Base-by-base conservation (phyloP, 2,329 filamentous ascomycete species). In the Penicillium sp. region DNA sequence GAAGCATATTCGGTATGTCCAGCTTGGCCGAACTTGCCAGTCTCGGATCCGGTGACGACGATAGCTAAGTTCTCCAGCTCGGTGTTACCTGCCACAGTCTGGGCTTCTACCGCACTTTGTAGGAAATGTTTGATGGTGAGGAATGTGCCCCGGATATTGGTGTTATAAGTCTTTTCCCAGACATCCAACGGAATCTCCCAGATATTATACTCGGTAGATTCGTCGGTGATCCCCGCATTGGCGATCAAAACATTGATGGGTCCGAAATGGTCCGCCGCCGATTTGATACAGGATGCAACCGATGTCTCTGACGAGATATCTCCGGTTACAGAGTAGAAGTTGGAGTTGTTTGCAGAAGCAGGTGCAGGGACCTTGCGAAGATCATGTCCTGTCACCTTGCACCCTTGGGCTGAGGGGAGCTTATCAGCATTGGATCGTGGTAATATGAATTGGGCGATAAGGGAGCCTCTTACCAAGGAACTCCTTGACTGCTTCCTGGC, bases 81-180 rank as follows among this genome's bases (percentile, higher is more conserved):
- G 36, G 68, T 67, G 31, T 37, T 43, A 1, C 75, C 73, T 2
- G 68, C 63, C 2, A 59, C 61, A 22, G 77, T 65, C 61, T 84
- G 82, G 2, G 68, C 59, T 4, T 66, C 60, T 14, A 78, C 74
- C 0, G 81, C 78, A 1, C 72, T 70, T 35, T 72, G 77, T 6
- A 85, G 70, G 67, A 85, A 85, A 59, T 84, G 80, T 64, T 85
- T 85, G 68, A 85, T 80, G 0, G 81, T 82, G 3, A 86, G 72
- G 60, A 83, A 85, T 1, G 81, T 83, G 5, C 81, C 82, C 16
- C 80, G 78, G 16, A 81, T 76, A 60, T 85, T 85, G 22, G 77
- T 75, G 22, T 73, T 72, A 62, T 84, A 83, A 1, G 78, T 79
- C 55, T 79, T 77, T 52, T 85, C 81, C 83, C 82, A 85, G 0